Evolutionary conservation across 2,329 filamentous ascomycete species (phyloP).

Genomic region (Xylaria digitata): DNA sequence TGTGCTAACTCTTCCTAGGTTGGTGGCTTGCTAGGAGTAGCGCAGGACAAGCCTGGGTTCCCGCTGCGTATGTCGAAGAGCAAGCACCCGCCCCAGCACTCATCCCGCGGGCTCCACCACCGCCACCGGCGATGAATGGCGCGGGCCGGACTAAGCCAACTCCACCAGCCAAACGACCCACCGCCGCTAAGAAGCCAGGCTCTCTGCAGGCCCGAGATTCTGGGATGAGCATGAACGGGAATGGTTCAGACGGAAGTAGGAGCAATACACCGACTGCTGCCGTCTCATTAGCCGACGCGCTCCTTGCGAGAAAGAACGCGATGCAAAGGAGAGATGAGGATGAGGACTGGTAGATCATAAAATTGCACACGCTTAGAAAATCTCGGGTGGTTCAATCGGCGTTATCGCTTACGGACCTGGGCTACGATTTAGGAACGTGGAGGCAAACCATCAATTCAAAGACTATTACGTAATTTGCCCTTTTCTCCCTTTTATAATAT

Average conservation of each 20-base stretch:
- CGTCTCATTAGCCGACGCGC: constrained; percentile 81
- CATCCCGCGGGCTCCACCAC: constrained; percentile 72
- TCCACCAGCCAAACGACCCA: constrained; percentile 84
- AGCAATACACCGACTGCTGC: constrained; percentile 78
- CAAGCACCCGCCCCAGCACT: constrained; percentile 72
- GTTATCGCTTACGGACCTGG: constrained; percentile 14
- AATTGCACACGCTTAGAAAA: constrained; percentile 29
- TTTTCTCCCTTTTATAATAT: background rate
- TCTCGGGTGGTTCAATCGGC: constrained; percentile 10
- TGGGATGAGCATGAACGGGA: constrained; percentile 70
- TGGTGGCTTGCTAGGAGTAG: constrained; percentile 93
- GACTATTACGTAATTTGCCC: constrained; percentile 9
- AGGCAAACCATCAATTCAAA: constrained; percentile 24
- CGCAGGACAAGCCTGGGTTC: constrained; percentile 87
- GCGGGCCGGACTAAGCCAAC: constrained; percentile 71
- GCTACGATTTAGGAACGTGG: constrained; percentile 23
- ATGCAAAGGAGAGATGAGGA: constrained; percentile 78
- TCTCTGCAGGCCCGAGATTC: constrained; percentile 78
- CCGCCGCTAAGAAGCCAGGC: constrained; percentile 75
- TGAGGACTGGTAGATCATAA: constrained; percentile 70
- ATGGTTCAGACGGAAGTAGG: constrained; percentile 70
- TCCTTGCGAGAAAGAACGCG: constrained; percentile 79
- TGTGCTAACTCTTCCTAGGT: constrained; percentile 66
- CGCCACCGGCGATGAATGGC: constrained; percentile 65
- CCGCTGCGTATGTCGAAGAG: constrained; percentile 93